phyloP scores from a whole-genome alignment of 179 eudicot species.

The Actinidia arguta region DNA sequence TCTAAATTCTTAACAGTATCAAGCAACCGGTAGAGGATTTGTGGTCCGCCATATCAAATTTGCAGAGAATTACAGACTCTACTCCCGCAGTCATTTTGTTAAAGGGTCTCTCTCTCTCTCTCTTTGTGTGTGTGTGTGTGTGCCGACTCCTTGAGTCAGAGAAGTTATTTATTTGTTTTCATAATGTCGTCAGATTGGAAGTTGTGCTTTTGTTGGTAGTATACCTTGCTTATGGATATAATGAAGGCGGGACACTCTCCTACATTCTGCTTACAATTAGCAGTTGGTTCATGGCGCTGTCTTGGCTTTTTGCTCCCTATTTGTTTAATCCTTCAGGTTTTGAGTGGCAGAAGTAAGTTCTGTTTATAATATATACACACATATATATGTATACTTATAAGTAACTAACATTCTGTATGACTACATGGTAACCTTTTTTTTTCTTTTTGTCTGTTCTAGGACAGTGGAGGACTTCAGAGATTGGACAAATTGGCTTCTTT shows the following conservation, averaged over 20 bases:
- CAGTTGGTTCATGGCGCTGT: constrained; percentile 96
- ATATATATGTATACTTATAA: background rate
- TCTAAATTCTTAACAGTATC: constrained; percentile 63
- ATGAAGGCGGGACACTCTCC: constrained; percentile 68
- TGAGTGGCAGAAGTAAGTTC: constrained; percentile 98
- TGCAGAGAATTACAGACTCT: constrained; percentile 97
- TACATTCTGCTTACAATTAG: constrained; percentile 89
- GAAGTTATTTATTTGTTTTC: constrained; percentile 3
- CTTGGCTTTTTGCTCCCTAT: constrained; percentile 99
- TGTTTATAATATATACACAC: background rate
- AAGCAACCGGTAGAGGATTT: constrained; percentile 98
- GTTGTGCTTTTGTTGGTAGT: constrained; percentile 84
- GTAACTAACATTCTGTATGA: background rate
- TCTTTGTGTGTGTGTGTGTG: background rate
- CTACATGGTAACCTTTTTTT: background rate
- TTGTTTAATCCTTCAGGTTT: constrained; percentile 96
- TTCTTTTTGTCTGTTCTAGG: constrained; percentile 43
- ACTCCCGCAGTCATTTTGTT: constrained; percentile 98
- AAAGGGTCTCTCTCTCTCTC: constrained; percentile 75
- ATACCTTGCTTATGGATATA: constrained; percentile 82
- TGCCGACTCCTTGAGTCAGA: background rate
- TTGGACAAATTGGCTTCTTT: constrained; percentile 99
- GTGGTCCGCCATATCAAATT: constrained; percentile 96
- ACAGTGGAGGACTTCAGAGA: constrained; percentile 94
- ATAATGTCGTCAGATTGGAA: constrained; percentile 65